Conservation (phyloP, 2,329 filamentous ascomycete genomes). For the Colletotrichum tropicicola region DNA sequence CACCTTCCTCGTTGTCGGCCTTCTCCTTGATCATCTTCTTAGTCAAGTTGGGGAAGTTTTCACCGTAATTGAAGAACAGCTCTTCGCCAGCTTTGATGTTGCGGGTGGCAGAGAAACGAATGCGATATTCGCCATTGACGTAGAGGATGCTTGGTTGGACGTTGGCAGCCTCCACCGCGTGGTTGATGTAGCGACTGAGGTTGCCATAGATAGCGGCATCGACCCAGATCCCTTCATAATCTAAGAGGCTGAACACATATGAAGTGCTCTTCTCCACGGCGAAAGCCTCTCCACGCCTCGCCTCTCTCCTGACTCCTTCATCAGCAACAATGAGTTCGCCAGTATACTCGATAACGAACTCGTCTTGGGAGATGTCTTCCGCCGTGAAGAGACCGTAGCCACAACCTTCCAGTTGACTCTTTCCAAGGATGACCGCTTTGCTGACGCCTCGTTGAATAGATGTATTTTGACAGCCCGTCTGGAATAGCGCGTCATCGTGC, state of each 20-base stretch:
- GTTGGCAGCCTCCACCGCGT: constrained; percentile 67
- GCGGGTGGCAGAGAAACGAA: constrained; percentile 75
- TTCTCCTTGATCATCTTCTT: constrained; percentile 59
- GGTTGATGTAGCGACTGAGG: constrained; percentile 85
- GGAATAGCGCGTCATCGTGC: constrained; percentile 63
- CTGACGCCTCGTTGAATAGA: constrained; percentile 73
- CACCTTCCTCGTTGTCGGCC: constrained; percentile 37
- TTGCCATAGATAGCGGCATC: constrained; percentile 83
- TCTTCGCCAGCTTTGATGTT: constrained; percentile 78
- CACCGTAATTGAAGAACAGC: constrained; percentile 83
- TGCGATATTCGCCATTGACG: constrained; percentile 79
- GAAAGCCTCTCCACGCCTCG: constrained; percentile 66
- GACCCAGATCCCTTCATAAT: constrained; percentile 71
- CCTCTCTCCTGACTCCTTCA: constrained; percentile 75
- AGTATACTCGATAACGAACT: constrained; percentile 84
- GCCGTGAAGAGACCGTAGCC: constrained; percentile 81
- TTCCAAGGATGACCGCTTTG: constrained; percentile 74
- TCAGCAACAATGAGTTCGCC: constrained; percentile 79
- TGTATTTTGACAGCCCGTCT: constrained; percentile 76
- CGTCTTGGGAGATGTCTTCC: constrained; percentile 71
- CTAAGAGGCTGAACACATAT: constrained; percentile 70
- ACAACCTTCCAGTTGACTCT: constrained; percentile 72
- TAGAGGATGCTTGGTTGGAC: constrained; percentile 72
- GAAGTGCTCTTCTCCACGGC: constrained; percentile 69
- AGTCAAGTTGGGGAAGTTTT: constrained; percentile 71